Evolutionary conservation across 208 protist species (phyloP).

Genomic region (Trypanosomatidae sp.): DNA sequence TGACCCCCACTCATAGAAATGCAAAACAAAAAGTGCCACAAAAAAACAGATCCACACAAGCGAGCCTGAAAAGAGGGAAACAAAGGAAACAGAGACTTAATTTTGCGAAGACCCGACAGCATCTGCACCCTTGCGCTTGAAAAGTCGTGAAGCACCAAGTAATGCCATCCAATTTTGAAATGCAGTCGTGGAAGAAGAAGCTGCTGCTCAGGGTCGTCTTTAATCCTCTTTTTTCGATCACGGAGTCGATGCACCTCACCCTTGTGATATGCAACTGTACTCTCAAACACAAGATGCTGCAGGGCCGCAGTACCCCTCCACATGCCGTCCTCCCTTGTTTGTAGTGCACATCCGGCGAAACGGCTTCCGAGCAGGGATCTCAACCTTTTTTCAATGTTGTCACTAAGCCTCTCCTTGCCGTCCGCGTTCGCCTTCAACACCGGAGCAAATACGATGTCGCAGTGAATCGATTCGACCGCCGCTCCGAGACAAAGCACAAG

Average conservation of each 20-base stretch:
- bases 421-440: conserved; percentile 5
- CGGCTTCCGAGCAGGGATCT: conserved; percentile 18
- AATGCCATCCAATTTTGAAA: conserved; percentile 74
- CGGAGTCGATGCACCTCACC: conserved; percentile 23
- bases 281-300: conserved; percentile 14
- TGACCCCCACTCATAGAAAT: conserved; percentile 33
- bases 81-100: conserved; percentile 30
- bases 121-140: conserved; percentile 38
- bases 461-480: conserved; percentile 7
- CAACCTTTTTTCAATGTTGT: conserved; percentile 20
- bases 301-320: conserved; percentile 25
- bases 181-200: conserved; percentile 21
- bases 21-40: conserved; percentile 48
- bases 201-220: conserved; percentile 3
- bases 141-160: conserved; percentile 47
- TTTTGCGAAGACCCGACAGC: conserved; percentile 32
- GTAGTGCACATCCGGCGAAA: conserved; percentile 22
- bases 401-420: conserved; percentile 2
- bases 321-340: conserved; percentile 16
- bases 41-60: conserved; percentile 48
- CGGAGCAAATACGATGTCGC: conserved; percentile 27
- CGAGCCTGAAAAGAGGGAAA: conserved; percentile 46
- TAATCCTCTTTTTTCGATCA: conserved; percentile 11
- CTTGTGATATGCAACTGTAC: conserved; percentile 25
- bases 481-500: conserved; percentile 17